Conservation (phyloP, 2,329 filamentous ascomycete species). For the Sclerotiophoma versabilis region DNA sequence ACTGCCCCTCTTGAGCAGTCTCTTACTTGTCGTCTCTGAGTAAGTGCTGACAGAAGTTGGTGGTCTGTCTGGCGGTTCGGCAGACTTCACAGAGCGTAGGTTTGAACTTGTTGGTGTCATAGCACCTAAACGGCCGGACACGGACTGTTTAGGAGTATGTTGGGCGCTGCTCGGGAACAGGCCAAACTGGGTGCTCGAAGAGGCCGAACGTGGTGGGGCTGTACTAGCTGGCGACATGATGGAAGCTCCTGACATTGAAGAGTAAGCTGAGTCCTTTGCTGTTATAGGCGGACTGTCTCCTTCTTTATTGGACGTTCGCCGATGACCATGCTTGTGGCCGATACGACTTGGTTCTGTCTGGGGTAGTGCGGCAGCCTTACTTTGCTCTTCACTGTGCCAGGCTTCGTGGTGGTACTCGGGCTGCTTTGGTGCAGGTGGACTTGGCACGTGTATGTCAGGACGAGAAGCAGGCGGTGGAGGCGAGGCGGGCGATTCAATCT, state of each 20-base stretch:
- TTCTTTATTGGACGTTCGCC: slow-evolving; percentile 20
- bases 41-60: slow-evolving; percentile 40
- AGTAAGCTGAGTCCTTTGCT: slow-evolving; percentile 50
- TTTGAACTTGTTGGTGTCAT: slow-evolving; percentile 34
- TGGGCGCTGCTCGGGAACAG: slow-evolving; percentile 42
- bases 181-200: slow-evolving; percentile 45
- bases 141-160: slow-evolving; percentile 43
- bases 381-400: slow-evolving; percentile 32
- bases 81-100: slow-evolving; percentile 17
- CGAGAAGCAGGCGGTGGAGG: slow-evolving; percentile 1
- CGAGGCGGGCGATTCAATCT: neutral
- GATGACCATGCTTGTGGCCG: slow-evolving; percentile 18
- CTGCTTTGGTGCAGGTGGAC: slow-evolving; percentile 20
- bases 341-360: slow-evolving; percentile 12
- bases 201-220: slow-evolving; percentile 38
- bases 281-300: slow-evolving; percentile 44
- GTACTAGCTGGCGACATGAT: slow-evolving; percentile 35
- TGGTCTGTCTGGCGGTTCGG: slow-evolving; percentile 34
- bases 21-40: slow-evolving; percentile 22
- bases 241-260: slow-evolving; percentile 47
- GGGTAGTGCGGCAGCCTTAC: slow-evolving; percentile 16
- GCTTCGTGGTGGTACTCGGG: slow-evolving; percentile 31
- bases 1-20: slow-evolving; percentile 43
- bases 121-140: slow-evolving; percentile 36
- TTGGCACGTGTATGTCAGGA: slow-evolving; percentile 28